Evolutionary conservation across 805 yeast genomes (phyloP), one percentile per base, ranked within the genome.

Genomic region (Komagataella phaffii): DNA sequence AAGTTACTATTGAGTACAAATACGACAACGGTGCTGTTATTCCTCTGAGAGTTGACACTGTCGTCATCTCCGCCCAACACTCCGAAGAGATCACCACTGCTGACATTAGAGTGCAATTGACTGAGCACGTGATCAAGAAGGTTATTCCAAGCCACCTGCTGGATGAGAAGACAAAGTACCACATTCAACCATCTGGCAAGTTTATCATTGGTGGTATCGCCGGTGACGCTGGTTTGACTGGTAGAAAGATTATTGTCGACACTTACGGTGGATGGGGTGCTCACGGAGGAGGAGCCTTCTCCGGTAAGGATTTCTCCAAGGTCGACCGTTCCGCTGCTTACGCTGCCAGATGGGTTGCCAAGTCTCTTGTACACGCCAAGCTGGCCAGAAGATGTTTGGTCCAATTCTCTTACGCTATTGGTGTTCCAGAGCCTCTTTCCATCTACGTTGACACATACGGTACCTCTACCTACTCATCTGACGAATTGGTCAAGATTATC

Each of bases 241-340:
- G 99, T 73, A 88, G 99, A 79, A 93, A 93, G 80, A 93, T 93
- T 73, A 93, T 93, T 66, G 99, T 93, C 69, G 99, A 93, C 75
- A 95, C 99, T 59, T 93, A 93, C 77, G 99, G 99, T 79, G 99
- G 99, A 67, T 95, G 99, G 95, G 97, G 99, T 75, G 98, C 99
- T 67, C 99, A 93, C 80, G 99, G 99, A 76, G 99, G 99, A 80
- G 99, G 99, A 80, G 99, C 99, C 59, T 93, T 93, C 89, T 86
- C 96, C 58, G 99, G 99, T 74, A 93, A 93, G 81, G 99, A 93
- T 75, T 93, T 88, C 87, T 88, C 97, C 71, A 93, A 93, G 81
- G 99, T 93, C 67, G 99, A 93, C 75, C 88, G 99, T 79, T 91
- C 98, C 59, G 99, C 99, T 69, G 99, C 99, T 61, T 93, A 93